phyloP scores from a whole-genome alignment of 306 rosid genomes.

The Luffa aegyptiaca region DNA sequence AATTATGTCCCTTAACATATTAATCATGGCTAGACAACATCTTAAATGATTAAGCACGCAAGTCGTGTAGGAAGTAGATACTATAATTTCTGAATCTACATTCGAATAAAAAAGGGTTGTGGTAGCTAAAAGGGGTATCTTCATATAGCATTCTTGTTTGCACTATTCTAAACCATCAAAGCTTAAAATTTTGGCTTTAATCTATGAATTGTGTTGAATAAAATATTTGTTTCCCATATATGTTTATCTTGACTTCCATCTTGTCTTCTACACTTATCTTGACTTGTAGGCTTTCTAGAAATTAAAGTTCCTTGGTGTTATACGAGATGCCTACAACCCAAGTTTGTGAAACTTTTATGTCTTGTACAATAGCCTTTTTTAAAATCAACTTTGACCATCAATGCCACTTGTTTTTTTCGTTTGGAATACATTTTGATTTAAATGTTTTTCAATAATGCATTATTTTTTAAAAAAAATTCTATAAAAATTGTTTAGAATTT shows the following conservation, averaged over 20 bases:
- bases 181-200: neutral
- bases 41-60: neutral
- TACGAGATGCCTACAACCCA: neutral
- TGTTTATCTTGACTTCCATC: neutral
- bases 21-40: neutral
- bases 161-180: neutral
- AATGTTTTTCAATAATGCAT: no score
- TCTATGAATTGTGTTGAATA: neutral
- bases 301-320: neutral
- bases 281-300: neutral
- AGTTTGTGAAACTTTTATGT: neutral
- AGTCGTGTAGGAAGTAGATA: neutral
- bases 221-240: neutral
- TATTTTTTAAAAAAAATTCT: no score
- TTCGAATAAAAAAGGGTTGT: neutral
- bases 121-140: neutral
- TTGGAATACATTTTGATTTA: no score
- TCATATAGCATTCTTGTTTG: neutral
- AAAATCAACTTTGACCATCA: neutral
- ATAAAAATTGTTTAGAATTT: no score
- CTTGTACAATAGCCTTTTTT: neutral
- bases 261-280: neutral
- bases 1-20: neutral
- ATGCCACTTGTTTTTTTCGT: no score
- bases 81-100: neutral